Evolutionary conservation across 2,329 filamentous ascomycete species (phyloP), one percentile per base, ranked within the genome.

Genomic region (Lachnellula suecica): DNA sequence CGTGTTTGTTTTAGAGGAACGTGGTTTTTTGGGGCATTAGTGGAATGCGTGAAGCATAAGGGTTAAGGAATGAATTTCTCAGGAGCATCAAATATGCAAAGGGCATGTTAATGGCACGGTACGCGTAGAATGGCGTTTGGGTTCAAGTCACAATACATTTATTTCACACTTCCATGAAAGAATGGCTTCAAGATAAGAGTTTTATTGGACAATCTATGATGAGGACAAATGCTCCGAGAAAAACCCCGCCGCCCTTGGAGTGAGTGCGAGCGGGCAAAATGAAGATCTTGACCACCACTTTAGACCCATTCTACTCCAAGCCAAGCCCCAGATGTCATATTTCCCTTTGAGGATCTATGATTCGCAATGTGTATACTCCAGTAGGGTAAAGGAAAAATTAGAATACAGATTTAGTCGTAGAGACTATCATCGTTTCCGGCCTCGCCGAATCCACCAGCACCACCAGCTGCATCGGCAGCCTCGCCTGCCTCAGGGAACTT

Each of bases 371-470:
- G 43, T 34, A 56, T 61, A 57, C 57, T 57, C 47, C 54, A 35
- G 35, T 19, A 44, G 49, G 41, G 35, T 37, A 54, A 51, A 59
- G 58, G 52, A 53, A 54, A 58, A 63, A 53, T 62, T 49, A 67
- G 47, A 64, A 55, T 67, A 67, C 63, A 59, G 22, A 60, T 73
- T 82, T 92, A 97, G 76, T 96, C 90, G 74, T 97, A 97, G 71
- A 97, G 89, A 76, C 92, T 93, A 74, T 97, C 93, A 70, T 97
- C 93, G 71, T 96, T 92, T 66, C 91, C 93, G 63, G 85, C 89
- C 66, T 92, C 88, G 60, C 91, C 92, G 65, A 94, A 92, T 45
- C 83, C 72, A 76, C 81, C 74, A 76, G 82, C 63, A 72, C 77
- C 71, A 65, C 74, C 66, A 71, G 83, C 79, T 82, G 88, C 72